Base-by-base conservation (phyloP, 768 basidiomycete genomes). In the Daedalea quercina region DNA sequence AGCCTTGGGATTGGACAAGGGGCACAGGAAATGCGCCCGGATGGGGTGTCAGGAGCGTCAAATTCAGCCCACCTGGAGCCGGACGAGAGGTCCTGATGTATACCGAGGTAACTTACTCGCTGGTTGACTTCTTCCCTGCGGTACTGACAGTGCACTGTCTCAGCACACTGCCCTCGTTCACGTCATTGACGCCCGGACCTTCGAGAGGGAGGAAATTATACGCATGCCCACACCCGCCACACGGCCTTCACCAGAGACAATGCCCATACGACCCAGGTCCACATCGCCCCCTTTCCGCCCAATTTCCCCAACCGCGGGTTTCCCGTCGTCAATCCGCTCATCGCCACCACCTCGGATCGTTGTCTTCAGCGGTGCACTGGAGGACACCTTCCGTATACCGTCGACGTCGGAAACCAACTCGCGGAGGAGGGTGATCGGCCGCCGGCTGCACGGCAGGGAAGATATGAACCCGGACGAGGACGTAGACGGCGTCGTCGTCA, bases 161-260 rank as follows among this genome's bases (percentile, higher is more conserved):
- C 59, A 94, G 89, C 92, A 95, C 64, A 88, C 89, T 1, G 85
- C 80, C 26, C 68, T 87, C 34, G 65, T 95, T 8, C 94, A 96
- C 61, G 74, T 94, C 52, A 73, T 95, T 46, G 94, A 96, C 62
- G 90, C 92, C 3, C 77, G 82, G 43, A 94, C 90, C 0, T 94
- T 94, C 60, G 84, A 91, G 63, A 79, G 78, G 6, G 84, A 87
- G 56, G 82, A 89, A 54, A 75, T 85, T 17, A 65, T 90, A 19
- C 78, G 74, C 50, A 75, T 86, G 43, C 84, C 84, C 3, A 68
- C 68, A 23, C 65, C 72, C 48, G 63, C 57, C 54, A 56, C 48
- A 37, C 49, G 49, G 25, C 61, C 42, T 26, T 58, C 47, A 45
- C 59, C 47, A 34, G 52, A 47, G 47, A 55, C 57, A 37, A 54